Evolutionary conservation across 805 yeast species (phyloP), one percentile per base, ranked within the genome.

Genomic region (Sugiyamaella floridensis): DNA sequence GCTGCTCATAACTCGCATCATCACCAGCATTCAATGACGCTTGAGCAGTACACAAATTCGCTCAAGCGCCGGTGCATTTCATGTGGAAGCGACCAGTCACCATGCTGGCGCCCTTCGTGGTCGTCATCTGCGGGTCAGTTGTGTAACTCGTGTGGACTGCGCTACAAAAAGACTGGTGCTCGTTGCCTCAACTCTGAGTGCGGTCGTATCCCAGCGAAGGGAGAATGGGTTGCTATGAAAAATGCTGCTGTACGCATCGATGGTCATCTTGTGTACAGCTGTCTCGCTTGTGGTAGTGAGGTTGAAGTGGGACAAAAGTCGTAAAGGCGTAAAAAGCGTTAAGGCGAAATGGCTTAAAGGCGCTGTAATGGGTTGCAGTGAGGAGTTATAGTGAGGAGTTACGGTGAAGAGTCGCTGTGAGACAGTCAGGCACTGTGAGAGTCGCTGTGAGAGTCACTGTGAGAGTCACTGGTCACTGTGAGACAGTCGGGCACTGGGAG

Each of bases 21-120:
- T 18, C 47, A 44, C 14, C 42, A 15, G 15, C 37, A 11, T 15
- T 12, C 40, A 8, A 43, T 32, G 43, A 22, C 48, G 22, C 40
- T 44, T 2, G 43, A 43, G 41, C 43, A 42, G 32, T 41, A 34
- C 43, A 51, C 50, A 16, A 47, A 51, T 40, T 49, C 54, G 42
- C 19, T 48, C 16, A 53, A 58, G 63, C 76, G 96, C 59, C 78
- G 77, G 50, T 92, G 99, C 66, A 82, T 92, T 28, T 88, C 97
- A 5, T 92, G 99, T 70, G 89, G 89, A 6, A 81, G 93, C 1
- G 85, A 83, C 52, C 93, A 86, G 60, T 86, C 95, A 5, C 99
- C 99, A 4, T 92, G 99, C 69, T 92, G 99, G 99, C 80, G 99
- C 65, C 99, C 99, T 1, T 85, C 95, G 4, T 92, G 99, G 99